Evolutionary conservation across 441 rosid genomes (phyloP).

Genomic region (Syzygium malaccense): DNA sequence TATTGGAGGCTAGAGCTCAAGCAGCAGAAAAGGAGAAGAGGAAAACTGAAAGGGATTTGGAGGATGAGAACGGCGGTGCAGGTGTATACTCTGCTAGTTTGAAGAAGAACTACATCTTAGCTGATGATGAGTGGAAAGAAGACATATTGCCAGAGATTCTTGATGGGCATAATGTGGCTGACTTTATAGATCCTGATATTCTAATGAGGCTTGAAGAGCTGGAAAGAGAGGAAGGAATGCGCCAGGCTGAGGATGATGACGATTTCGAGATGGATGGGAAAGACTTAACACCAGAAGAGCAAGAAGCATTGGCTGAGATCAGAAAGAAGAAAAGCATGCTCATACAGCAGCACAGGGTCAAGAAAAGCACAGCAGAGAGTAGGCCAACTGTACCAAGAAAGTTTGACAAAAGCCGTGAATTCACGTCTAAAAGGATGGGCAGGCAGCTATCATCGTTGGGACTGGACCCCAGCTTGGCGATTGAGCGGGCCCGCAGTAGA

Average conservation of each 20-base stretch:
- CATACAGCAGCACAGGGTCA: conserved; percentile 73
- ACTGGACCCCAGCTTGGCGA: conserved; percentile 71
- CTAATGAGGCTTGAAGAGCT: conserved; percentile 72
- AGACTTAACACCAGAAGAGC: conserved; percentile 64
- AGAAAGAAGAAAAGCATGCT: conserved; percentile 63
- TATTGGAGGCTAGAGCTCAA: conserved; percentile 64
- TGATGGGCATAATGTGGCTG: conserved; percentile 75
- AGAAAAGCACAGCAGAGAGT: conserved; percentile 83
- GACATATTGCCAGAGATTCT: conserved; percentile 21
- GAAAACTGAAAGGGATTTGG: conserved; percentile 81
- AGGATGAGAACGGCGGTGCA: conserved; percentile 85
- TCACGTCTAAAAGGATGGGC: conserved; percentile 69
- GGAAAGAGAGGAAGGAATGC: conserved; percentile 48
- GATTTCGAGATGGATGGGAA: conserved; percentile 64
- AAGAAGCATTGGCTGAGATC: conserved; percentile 53
- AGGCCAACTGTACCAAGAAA: conserved; percentile 69
- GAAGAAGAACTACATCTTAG: conserved; percentile 66
- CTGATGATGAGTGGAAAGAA: conserved; percentile 80
- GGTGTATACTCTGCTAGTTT: conserved; percentile 67
- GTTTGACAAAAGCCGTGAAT: conserved; percentile 67
- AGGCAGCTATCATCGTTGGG: conserved; percentile 65
- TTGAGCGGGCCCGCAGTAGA: conserved; percentile 7
- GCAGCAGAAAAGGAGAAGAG: conserved; percentile 52
- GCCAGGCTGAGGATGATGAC: conserved; percentile 42
- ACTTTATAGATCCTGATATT: conserved; percentile 84